Evolutionary conservation across 1,139 yeast genomes (phyloP).

Genomic region (Yamadazyma blattariae): DNA sequence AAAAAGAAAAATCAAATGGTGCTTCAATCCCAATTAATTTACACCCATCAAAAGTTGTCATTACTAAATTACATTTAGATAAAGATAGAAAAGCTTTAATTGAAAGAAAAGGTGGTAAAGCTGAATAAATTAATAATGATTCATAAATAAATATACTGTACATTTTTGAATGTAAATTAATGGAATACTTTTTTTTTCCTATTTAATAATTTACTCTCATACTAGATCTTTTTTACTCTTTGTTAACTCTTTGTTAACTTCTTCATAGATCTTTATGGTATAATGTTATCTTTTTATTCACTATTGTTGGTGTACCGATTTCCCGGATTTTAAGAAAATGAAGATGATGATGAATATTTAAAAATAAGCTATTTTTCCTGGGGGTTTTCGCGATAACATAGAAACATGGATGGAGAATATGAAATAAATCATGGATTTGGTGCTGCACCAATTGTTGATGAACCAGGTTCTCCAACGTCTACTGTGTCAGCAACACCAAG

Average conservation of each 20-base stretch:
- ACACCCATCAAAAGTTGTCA: constrained; percentile 98
- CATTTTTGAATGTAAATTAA: constrained; percentile 10
- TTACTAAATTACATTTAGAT: constrained; percentile 97
- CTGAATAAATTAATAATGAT: constrained; percentile 23
- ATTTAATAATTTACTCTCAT: too few species aligned
- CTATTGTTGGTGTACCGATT: too few species aligned
- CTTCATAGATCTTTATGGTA: too few species aligned
- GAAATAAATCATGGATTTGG: constrained; percentile 43
- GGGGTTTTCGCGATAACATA: too few species aligned
- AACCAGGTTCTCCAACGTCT: too few species aligned
- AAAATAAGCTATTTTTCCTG: too few species aligned
- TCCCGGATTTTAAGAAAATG: too few species aligned
- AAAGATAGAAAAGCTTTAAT: constrained; percentile 98
- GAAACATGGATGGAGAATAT: constrained; percentile 17
- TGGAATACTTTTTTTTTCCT: constrained; percentile 2
- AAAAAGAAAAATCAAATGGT: constrained; percentile 98
- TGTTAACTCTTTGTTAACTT: too few species aligned
- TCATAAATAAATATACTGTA: constrained; percentile 8
- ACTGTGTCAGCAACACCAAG: constrained; percentile 12
- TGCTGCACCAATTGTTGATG: constrained; percentile 21
- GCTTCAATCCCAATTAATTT: constrained; percentile 96
- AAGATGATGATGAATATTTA: too few species aligned
- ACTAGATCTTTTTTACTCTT: too few species aligned
- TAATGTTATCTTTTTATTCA: too few species aligned
- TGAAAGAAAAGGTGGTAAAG: constrained; percentile 47